Evolutionary conservation across 352 stramenopile species (phyloP), one percentile per base, ranked within the genome.

Genomic region (Phytophthora hybrid): DNA sequence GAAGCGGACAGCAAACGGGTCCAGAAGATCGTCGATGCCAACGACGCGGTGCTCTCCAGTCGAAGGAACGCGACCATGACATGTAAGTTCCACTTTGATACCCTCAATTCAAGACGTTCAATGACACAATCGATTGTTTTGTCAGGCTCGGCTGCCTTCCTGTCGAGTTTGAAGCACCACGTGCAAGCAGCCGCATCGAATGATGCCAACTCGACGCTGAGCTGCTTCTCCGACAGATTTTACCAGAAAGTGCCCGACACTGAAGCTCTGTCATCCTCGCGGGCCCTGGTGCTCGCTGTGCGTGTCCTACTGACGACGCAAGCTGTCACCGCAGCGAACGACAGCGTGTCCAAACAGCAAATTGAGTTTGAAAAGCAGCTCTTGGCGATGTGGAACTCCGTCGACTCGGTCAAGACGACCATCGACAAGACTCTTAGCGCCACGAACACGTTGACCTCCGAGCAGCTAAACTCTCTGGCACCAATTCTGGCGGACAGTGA

Each of bases 21-120:
- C 5, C 78, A 84, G 59, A 59, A 61, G 63, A 41, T 75, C 14
- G 63, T 84, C 11, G 71, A 82, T 55, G 51, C 54, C 16, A 82
- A 84, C 26, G 75, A 80, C 18, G 34, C 57, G 18, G 41, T 69
- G 4, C 54, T 80, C 57, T 52, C 19, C 26, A 8, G 63, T 18
- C 61, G 74, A 23, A 55, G 52, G n/a, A 70, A 74, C 4, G 64
- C 63, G 10, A 69, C 74, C 5, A 74, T 63, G 26, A 72, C 65
- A 29, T 81, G 77, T 83, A 41, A 34, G 77, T 39, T 44, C 58
- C 7, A 8, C 6, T 13, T 46, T 46, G 39, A 46, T 46, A 46
- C 13, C 14, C 39, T 46, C 13, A n/a, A 46, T 46, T n/a, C 13
- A n/a, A n/a, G 39, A 46, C 39, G 18, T 46, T 16, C 39, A 6